Base-by-base conservation (phyloP, 257 asterid genomes). In the Cordia subcordata region DNA sequence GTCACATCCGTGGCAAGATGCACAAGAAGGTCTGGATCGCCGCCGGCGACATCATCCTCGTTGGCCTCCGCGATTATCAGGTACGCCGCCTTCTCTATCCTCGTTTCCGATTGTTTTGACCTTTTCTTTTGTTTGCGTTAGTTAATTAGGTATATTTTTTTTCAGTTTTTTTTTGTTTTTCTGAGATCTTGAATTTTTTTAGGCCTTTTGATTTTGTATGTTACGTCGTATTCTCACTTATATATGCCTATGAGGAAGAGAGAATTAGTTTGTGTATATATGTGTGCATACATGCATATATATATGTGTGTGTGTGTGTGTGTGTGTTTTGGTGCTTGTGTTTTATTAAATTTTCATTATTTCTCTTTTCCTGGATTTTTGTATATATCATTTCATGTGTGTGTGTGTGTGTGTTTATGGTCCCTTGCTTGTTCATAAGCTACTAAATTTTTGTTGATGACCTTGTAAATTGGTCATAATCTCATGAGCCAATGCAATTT, bases 21-120 rank as follows among this genome's bases (percentile, higher is more conserved):
- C 98, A 91, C 64, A 91, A 91, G 73, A 91, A 91, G 63, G 96
- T 91, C 45, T 91, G 96, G 96, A 91, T 91, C 62, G 95, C 95
- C 47, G 94, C 95, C 68, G 98, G 96, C 10, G 98, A 91, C 56
- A 91, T 91, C 49, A 76, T 91, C 58, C 98, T 91, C 69, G 98
- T 91, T 46, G 96, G 96, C 12, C 95, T 91, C 44, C 96, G 98
- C 21, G 96, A 91, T 45, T 91, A 88, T 69, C 98, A 91, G 77
- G 98, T 72, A 74, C 0, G 44, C 45, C 18, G 0, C 10, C 50
- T 15, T 8, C 39, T 54, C 10, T 13, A 16, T 11, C 8, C 5
- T 13, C 10, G 8, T 13, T 45, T 16, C 1, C 17, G 8, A 21
- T 59, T 8, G 13, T 38, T 19, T 38, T 18, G 11, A 39, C 17